A percentile compares a stretch with the other conserved stretches of the same genome.
Conservation (phyloP, 1,284 basidiomycete genomes). For the Trametes polyzona region DNA sequence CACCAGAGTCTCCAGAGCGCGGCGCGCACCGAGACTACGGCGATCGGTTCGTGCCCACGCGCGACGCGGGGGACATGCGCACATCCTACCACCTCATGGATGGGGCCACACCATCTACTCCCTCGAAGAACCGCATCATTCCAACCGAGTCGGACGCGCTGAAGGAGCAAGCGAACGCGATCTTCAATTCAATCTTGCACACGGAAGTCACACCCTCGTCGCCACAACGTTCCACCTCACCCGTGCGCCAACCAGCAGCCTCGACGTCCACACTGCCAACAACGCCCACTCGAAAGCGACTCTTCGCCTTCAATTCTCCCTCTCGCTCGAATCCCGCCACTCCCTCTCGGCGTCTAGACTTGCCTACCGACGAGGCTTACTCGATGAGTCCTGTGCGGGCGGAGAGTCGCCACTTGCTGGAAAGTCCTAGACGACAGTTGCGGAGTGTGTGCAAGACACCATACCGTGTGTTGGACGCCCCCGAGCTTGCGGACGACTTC, state of each 20-base stretch:
- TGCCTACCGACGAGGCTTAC: conserved; percentile 83
- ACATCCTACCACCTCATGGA: conserved; percentile 80
- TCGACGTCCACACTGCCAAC: conserved; percentile 49
- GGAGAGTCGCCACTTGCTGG: conserved; percentile 82
- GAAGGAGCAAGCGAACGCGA: conserved; percentile 81
- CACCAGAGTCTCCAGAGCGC: conserved; percentile 57
- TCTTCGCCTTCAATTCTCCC: conserved; percentile 73
- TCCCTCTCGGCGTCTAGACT: conserved; percentile 69
- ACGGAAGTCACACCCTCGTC: conserved; percentile 76
- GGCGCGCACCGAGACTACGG: conserved; percentile 60
- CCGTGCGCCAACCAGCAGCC: conserved; percentile 50
- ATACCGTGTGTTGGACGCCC: conserved; percentile 96
- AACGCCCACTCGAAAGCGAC: conserved; percentile 67
- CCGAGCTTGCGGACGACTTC: conserved; percentile 96
- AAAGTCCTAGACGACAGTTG: conserved; percentile 82
- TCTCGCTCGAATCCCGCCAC: conserved; percentile 59
- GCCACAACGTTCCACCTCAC: conserved; percentile 60
- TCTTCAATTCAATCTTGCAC: conserved; percentile 75
- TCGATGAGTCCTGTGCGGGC: conserved; percentile 90
- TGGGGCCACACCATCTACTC: conserved; percentile 65
- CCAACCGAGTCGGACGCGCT: conserved; percentile 79
- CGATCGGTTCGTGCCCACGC: conserved; percentile 77
- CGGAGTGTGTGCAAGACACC: conserved; percentile 93
- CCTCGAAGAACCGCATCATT: conserved; percentile 71
- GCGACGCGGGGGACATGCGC: conserved; percentile 73